A percentile compares a stretch with the other conserved stretches of the same genome.
phyloP scores from a whole-genome alignment of 768 basidiomycete species.

The Agaricus blazei region DNA sequence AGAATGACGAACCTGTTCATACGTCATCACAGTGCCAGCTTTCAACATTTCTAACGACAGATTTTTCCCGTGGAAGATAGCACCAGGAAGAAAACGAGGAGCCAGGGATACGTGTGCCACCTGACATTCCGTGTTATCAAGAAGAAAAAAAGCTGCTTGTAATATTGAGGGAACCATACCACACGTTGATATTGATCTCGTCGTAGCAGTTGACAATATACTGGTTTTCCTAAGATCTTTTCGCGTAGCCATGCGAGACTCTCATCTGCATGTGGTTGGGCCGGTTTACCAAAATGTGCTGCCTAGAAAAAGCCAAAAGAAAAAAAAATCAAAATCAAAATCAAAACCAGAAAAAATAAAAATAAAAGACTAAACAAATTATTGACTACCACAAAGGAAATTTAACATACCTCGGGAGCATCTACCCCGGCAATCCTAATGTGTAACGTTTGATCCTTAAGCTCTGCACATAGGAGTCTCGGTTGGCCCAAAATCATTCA shows the following conservation, averaged over 20 bases:
- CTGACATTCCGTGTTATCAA: constrained; percentile 27
- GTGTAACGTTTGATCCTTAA: constrained; percentile 79
- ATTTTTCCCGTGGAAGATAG: constrained; percentile 39
- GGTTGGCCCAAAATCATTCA: not conserved
- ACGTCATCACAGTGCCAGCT: constrained; percentile 72
- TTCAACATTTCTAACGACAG: constrained; percentile 72
- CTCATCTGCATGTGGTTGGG: constrained; percentile 72
- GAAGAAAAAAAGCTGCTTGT: not conserved
- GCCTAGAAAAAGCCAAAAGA: constrained; percentile 32
- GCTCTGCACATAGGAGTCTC: constrained; percentile 34
- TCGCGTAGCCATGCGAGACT: constrained; percentile 67
- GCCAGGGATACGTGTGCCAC: constrained; percentile 59
- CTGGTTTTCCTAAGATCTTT: constrained; percentile 46
- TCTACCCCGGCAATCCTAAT: constrained; percentile 89
- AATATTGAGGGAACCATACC: constrained; percentile 36
- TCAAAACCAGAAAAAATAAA: too few species aligned
- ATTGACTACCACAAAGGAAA: not conserved
- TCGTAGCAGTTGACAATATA: constrained; percentile 68
- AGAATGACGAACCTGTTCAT: constrained; percentile 45
- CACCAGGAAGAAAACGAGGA: constrained; percentile 50
- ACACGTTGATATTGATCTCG: constrained; percentile 84
- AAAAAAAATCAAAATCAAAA: too few species aligned
- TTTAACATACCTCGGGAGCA: constrained; percentile 72
- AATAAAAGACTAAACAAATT: not conserved
- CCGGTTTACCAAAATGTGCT: constrained; percentile 80